Conservation (phyloP, 371 early-diverging fungal genomes). For the Apophysomyces variabilis region DNA sequence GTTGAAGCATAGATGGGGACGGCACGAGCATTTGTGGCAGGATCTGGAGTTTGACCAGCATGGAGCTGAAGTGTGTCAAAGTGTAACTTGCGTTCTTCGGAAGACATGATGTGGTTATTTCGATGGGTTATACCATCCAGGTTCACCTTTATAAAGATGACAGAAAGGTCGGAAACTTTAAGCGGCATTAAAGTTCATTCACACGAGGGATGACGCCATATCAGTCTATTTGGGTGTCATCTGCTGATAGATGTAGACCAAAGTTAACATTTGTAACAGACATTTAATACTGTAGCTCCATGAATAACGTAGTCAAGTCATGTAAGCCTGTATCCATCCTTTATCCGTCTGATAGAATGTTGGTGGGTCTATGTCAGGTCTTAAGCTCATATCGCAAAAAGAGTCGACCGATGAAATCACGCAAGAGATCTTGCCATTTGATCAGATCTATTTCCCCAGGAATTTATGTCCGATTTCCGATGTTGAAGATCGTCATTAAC, state of each 20-base stretch:
- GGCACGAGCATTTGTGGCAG: slow-evolving; percentile 81
- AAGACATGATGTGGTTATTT: neutral
- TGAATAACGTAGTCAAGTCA: too few species aligned
- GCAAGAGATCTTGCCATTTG: too few species aligned
- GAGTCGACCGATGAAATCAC: too few species aligned
- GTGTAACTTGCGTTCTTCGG: slow-evolving; percentile 38
- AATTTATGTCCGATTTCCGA: too few species aligned
- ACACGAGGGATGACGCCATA: slow-evolving; percentile 1
- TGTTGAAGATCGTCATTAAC: too few species aligned
- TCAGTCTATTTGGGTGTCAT: neutral
- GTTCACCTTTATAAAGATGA: neutral
- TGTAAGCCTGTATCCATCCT: too few species aligned
- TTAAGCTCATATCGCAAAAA: too few species aligned
- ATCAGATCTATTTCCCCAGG: too few species aligned
- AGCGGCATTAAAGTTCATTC: neutral
- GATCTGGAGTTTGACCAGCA: slow-evolving; percentile 75
- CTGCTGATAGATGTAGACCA: neutral
- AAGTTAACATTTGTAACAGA: too few species aligned
- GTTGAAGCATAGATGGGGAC: slow-evolving; percentile 89
- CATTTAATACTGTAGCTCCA: too few species aligned
- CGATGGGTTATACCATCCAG: neutral
- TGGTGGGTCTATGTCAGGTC: too few species aligned
- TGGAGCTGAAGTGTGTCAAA: slow-evolving; percentile 95
- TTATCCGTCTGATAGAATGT: too few species aligned
- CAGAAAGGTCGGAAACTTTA: neutral